Percentiles rank a stretch among this genome's conserved stretches.
Conservation (phyloP, 495 filamentous ascomycete genomes). For the Apiosordaria backusii region DNA sequence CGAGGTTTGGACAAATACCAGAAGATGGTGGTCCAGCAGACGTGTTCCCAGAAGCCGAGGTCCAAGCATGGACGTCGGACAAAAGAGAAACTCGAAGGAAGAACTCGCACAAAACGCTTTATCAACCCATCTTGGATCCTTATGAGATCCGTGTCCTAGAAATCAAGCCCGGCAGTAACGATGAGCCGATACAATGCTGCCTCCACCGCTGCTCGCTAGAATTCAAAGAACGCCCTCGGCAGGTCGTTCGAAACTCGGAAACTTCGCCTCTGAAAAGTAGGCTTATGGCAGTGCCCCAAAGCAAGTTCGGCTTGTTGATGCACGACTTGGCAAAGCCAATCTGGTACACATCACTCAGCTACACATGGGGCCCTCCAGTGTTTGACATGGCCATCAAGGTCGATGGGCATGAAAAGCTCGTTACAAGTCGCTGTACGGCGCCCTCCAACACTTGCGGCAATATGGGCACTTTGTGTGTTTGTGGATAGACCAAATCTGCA, state of each 20-base stretch:
- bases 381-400: neutral
- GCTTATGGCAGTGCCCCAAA: neutral
- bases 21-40: neutral
- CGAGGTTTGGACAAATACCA: neutral
- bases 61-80: neutral
- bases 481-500: slow-evolving; percentile 32
- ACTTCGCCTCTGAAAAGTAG: neutral
- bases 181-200: neutral
- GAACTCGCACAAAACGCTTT: neutral
- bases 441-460: neutral
- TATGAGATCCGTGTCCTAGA: neutral
- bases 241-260: neutral
- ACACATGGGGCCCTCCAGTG: neutral
- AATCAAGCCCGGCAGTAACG: neutral
- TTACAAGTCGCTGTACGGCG: slow-evolving; percentile 2
- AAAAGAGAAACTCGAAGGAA: neutral
- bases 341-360: neutral
- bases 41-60: neutral
- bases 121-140: neutral
- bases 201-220: neutral
- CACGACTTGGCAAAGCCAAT: neutral
- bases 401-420: neutral
- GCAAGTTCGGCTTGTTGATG: neutral
- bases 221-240: neutral
- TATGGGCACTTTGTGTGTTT: neutral